Evolutionary conservation across 2,329 filamentous ascomycete genomes (phyloP).

Genomic region (Epichloe coenophiala): DNA sequence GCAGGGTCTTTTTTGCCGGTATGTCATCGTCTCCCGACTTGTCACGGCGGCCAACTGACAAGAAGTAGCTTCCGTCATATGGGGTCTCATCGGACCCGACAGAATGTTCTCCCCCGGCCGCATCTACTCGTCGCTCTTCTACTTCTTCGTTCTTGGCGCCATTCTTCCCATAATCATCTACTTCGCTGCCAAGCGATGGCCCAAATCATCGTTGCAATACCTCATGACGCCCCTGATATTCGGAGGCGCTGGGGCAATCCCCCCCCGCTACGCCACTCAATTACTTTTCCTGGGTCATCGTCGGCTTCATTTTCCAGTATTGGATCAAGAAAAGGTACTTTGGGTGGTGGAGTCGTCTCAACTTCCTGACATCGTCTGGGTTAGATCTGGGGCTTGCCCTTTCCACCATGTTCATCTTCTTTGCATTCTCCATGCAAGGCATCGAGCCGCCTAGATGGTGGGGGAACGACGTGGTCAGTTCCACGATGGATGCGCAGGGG

Average conservation of each 20-base stretch:
- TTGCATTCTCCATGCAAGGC: slow-evolving; percentile 51
- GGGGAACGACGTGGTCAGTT: slow-evolving; percentile 46
- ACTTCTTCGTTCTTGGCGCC: slow-evolving; percentile 46
- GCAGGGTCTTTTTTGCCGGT: slow-evolving; percentile 50
- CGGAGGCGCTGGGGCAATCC: slow-evolving; percentile 43
- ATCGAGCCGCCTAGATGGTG: slow-evolving; percentile 54
- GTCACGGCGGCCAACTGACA: neutral
- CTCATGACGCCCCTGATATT: slow-evolving; percentile 52
- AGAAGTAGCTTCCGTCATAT: slow-evolving; percentile 45
- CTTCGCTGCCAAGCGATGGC: slow-evolving; percentile 33
- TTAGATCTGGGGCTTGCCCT: slow-evolving; percentile 57
- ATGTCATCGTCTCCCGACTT: slow-evolving; percentile 7
- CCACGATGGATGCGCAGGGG: slow-evolving; percentile 48
- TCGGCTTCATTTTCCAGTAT: slow-evolving; percentile 59
- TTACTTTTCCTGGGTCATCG: slow-evolving; percentile 60
- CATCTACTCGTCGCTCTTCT: slow-evolving; percentile 46
- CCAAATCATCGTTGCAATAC: slow-evolving; percentile 34
- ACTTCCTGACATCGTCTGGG: slow-evolving; percentile 57
- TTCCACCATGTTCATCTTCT: slow-evolving; percentile 55
- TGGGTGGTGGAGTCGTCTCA: slow-evolving; percentile 61
- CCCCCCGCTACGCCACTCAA: slow-evolving; percentile 59
- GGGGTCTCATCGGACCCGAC: slow-evolving; percentile 51
- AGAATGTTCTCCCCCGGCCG: slow-evolving; percentile 50
- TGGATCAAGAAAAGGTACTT: slow-evolving; percentile 49
- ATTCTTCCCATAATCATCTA: slow-evolving; percentile 38